Evolutionary conservation across 108 stramenopile genomes (phyloP), one percentile per base, ranked within the genome.

Genomic region (Pseudonitzschia pungens): DNA sequence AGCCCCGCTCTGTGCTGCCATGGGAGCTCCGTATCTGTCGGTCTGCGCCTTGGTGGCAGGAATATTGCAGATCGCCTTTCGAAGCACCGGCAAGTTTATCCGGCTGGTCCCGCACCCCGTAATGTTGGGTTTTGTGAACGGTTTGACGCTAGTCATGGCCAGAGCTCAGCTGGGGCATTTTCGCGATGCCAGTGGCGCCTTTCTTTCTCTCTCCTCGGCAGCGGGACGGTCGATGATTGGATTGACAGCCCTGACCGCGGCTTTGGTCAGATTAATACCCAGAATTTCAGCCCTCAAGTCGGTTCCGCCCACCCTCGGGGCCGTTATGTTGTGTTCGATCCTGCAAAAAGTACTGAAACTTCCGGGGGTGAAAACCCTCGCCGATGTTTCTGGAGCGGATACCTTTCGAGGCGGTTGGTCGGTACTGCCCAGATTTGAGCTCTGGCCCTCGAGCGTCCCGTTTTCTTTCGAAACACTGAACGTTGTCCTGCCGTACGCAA

Each of bases 81-180:
- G 83, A 5, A 86, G 81, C 21, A 52, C 92, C 45, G 93, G 92
- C 22, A 89, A 89, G 69, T 78, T 94, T 31, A 89, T 97, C 45
- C 78, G 88, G 2, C 65, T 96, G 21, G 85, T 97, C 15, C 92
- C 94, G 0, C 95, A 93, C 63, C 91, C 93, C 28, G 94, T 96
- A 43, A 97, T 97, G 93, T 58, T 96, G 20, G 95, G 95, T 0
- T 97, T 97, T 73, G 93, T 93, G 26, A 96, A 96, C 72, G 95
- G 96, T 27, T 76, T 97, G 55, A 86, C 91, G n/a, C 58, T 96
- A 3, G 92, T 97, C 43, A 93, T 97, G 87, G 76, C 88, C n/a
- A 83, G 85, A 65, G 92, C 95, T 15, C 96, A 97, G 72, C 70
- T 96, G 65, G 77, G 71, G 11, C 87, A 89, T 69, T 97, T 96